Percentiles rank a stretch among this genome's conserved stretches.
phyloP scores from a whole-genome alignment of 2,329 filamentous ascomycete genomes.

The Aureobasidium sp. region DNA sequence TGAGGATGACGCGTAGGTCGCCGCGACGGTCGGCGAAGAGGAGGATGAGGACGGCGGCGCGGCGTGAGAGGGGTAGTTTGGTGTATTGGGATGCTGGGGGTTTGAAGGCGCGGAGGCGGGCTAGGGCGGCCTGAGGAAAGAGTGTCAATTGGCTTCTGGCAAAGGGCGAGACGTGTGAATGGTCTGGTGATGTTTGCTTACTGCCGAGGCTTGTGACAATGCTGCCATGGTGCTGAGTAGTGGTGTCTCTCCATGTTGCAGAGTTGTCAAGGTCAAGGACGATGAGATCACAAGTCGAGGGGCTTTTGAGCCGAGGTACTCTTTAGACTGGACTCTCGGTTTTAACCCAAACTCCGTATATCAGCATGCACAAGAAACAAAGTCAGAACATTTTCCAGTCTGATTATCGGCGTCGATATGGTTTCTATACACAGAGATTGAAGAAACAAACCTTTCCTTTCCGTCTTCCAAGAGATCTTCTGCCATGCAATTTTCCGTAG shows the following conservation, averaged over 20 bases:
- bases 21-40: conserved; percentile 79
- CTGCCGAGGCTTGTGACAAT: conserved; percentile 18
- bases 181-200: not conserved
- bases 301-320: conserved; percentile 1
- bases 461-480: not conserved
- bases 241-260: not conserved
- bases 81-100: conserved; percentile 53
- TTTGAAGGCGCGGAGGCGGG: conserved; percentile 49
- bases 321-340: not conserved
- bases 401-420: not conserved
- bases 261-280: not conserved
- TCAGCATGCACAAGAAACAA: not conserved
- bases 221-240: conserved; percentile 16
- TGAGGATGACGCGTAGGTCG: conserved; percentile 62
- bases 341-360: not conserved
- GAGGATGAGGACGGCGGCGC: conserved; percentile 81
- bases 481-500: not conserved
- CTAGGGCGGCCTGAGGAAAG: conserved; percentile 38
- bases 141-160: not conserved
- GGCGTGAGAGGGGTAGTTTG: conserved; percentile 52
- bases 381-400: not conserved
- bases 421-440: conserved; percentile 6
- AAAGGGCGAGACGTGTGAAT: too few species aligned
- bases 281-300: not conserved
- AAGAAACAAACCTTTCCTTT: not conserved